phyloP scores from a whole-genome alignment of 768 basidiomycete genomes.

The Lactarius indigo region DNA sequence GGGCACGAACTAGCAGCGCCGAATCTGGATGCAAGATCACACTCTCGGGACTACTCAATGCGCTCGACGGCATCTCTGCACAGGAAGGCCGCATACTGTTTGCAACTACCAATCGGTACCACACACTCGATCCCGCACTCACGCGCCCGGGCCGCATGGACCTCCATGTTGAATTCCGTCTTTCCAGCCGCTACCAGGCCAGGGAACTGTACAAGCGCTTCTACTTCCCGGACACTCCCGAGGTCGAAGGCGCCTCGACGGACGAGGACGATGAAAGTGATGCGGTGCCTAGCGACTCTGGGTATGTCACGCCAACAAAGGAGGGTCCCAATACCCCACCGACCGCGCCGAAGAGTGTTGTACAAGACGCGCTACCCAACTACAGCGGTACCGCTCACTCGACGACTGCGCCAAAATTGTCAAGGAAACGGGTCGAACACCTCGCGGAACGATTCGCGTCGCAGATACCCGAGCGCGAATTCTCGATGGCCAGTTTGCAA shows the following conservation, averaged over 20 bases:
- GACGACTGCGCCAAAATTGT: slow-evolving; percentile 37
- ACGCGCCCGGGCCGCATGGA: slow-evolving; percentile 80
- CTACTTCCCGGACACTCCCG: slow-evolving; percentile 47
- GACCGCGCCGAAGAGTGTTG: background rate
- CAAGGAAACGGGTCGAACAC: slow-evolving; percentile 35
- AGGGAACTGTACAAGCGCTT: slow-evolving; percentile 63
- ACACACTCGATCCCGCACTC: slow-evolving; percentile 66
- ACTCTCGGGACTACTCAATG: slow-evolving; percentile 72
- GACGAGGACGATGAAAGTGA: slow-evolving; percentile 29
- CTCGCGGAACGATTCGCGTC: slow-evolving; percentile 58
- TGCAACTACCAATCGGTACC: slow-evolving; percentile 75
- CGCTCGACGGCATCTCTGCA: slow-evolving; percentile 76
- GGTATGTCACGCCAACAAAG: slow-evolving; percentile 21
- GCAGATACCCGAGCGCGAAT: slow-evolving; percentile 45
- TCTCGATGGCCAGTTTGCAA: slow-evolving; percentile 44
- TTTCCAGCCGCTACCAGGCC: slow-evolving; percentile 69
- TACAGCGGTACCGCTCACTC: slow-evolving; percentile 19
- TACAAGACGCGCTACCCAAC: background rate
- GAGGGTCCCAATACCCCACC: slow-evolving; percentile 3
- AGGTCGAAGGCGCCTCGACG: slow-evolving; percentile 23
- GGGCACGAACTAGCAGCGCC: background rate
- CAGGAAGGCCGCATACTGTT: slow-evolving; percentile 81
- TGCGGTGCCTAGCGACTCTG: slow-evolving; percentile 24
- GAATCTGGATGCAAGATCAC: slow-evolving; percentile 37
- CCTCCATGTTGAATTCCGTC: slow-evolving; percentile 69